phyloP scores from a whole-genome alignment of 2,329 filamentous ascomycete species.

The Aspergillus uvarum region DNA sequence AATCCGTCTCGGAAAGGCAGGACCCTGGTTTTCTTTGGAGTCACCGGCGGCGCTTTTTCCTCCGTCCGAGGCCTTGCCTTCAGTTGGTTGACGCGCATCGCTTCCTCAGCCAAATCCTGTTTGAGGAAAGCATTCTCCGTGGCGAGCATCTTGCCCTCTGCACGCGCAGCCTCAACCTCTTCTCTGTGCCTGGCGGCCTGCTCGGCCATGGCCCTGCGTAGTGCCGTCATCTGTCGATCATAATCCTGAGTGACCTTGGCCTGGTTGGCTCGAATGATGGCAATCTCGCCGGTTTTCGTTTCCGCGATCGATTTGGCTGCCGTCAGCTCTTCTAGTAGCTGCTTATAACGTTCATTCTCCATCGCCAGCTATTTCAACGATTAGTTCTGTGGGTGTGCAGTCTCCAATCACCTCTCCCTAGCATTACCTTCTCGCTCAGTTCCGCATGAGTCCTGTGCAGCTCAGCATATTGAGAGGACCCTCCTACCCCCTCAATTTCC shows the following conservation, averaged over 20 bases:
- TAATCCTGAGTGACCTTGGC: conserved; percentile 54
- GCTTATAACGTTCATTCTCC: conserved; percentile 43
- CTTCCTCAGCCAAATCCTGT: conserved; percentile 59
- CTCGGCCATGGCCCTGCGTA: conserved; percentile 57
- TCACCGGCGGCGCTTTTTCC: conserved; percentile 44
- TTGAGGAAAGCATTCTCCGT: conserved; percentile 62
- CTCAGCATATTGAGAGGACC: conserved; percentile 9
- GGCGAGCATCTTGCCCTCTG: conserved; percentile 56
- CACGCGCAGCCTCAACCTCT: conserved; percentile 54
- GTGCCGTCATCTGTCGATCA: conserved; percentile 52
- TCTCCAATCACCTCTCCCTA: not conserved
- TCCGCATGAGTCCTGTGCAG: conserved; percentile 16
- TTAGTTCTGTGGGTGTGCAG: conserved; percentile 10
- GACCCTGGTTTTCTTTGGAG: conserved; percentile 52
- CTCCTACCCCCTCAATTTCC: conserved; percentile 20
- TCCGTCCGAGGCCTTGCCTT: conserved; percentile 37
- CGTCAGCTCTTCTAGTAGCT: conserved; percentile 39
- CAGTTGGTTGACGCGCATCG: conserved; percentile 47
- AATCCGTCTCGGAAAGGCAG: conserved; percentile 61
- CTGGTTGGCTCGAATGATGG: conserved; percentile 61
- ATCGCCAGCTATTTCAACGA: conserved; percentile 33
- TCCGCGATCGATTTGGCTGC: conserved; percentile 44
- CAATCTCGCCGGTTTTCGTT: conserved; percentile 60
- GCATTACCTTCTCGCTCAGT: conserved; percentile 29
- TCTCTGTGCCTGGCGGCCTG: conserved; percentile 54